Conservation (phyloP, 768 basidiomycete species). For the Mycena floridula region DNA sequence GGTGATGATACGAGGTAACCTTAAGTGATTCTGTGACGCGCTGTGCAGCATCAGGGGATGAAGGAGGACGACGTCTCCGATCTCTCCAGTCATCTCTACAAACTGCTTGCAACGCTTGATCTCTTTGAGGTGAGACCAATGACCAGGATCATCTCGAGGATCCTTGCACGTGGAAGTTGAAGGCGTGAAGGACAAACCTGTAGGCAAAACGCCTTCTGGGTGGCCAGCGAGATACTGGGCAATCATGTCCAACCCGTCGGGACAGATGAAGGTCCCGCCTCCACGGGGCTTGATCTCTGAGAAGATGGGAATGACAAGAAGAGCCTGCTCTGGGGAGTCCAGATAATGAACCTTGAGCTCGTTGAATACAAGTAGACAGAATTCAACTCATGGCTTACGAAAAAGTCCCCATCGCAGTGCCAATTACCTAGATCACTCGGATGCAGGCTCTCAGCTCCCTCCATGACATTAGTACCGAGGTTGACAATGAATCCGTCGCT, state of each 20-base stretch:
- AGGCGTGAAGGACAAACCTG: conserved; percentile 39
- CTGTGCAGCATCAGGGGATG: conserved; percentile 64
- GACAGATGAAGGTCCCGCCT: conserved; percentile 56
- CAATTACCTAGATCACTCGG: conserved; percentile 52
- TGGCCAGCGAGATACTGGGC: conserved; percentile 45
- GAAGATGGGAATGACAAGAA: conserved; percentile 57
- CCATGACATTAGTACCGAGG: conserved; percentile 42
- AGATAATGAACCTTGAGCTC: conserved; percentile 44
- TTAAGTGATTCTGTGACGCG: conserved; percentile 52
- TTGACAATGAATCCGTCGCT: conserved; percentile 61
- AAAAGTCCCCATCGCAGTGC: conserved; percentile 61
- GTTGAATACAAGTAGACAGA: neutral
- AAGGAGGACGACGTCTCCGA: conserved; percentile 60
- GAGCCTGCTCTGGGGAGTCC: conserved; percentile 60
- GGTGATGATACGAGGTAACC: conserved; percentile 54
- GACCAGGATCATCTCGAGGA: conserved; percentile 32
- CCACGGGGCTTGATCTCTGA: conserved; percentile 48
- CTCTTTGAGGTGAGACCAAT: conserved; percentile 39
- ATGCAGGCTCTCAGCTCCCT: conserved; percentile 20
- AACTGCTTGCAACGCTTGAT: conserved; percentile 36
- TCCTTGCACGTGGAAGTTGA: conserved; percentile 30
- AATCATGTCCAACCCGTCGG: conserved; percentile 45
- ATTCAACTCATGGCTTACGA: conserved; percentile 25
- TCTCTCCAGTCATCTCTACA: conserved; percentile 51
- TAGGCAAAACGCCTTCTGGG: conserved; percentile 46